Base-by-base conservation (phyloP, 352 stramenopile genomes). In the Globisporangium ultimum region DNA sequence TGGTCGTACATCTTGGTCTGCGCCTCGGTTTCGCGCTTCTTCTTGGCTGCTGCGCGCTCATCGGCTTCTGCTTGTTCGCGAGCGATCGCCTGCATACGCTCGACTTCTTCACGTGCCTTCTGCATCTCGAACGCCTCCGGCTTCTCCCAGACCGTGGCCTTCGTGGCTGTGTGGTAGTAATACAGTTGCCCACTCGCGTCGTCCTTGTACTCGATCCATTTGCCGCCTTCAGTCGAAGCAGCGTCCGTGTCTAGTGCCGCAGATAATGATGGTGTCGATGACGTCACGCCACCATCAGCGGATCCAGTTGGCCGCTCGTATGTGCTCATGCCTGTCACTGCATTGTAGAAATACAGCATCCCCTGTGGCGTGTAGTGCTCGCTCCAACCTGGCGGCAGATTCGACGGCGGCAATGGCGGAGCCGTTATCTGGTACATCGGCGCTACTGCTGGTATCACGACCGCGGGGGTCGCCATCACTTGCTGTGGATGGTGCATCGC, bases 141-240 rank as follows among this genome's bases (percentile, higher is more conserved):
- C 45, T 89, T 64, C 48, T 95, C 85, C 85, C 85, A 95, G n/a
- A 91, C 84, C 15, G 74, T 89, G 24, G 74, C 70, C 48, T 87
- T 88, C 0, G 85, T 93, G 17, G 71, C 28, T 9, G 73, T 85
- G 61, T 95, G 84, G 68, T 90, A 91, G 71, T 92, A 95, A 56
- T 95, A 95, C 18, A 71, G 76, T 21, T 88, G 70, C 3, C 80
- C 79, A 11, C 68, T 90, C 1, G 70, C 63, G 48, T 88, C 71
- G 58, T 95, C 85, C 50, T 80, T 89, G 69, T 91, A 95, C 58
- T 95, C 80, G 24, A 87, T 60, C 85, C 85, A 95, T 14, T 71
- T 84, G 22, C 58, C 58, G 32, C 20, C 15, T n/a, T 17, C n/a
- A 34, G 5, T 21, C 17, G 22, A 10, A 36, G 28, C 28, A 36